phyloP scores from a whole-genome alignment of 345 rosid genomes.

The Abelmoschus esculentus region DNA sequence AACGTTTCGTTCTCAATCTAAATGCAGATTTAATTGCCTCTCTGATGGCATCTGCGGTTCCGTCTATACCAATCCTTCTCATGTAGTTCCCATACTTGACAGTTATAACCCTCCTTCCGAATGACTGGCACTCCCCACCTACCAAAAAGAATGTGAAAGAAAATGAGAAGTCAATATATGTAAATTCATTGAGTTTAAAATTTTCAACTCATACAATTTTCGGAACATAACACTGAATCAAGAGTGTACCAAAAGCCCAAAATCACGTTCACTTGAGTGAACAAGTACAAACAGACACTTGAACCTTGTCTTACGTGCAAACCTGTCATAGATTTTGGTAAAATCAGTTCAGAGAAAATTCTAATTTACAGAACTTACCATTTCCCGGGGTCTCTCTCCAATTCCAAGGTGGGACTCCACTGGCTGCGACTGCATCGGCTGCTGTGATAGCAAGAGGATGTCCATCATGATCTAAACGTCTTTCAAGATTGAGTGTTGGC shows the following conservation, averaged over 20 bases:
- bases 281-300: neutral
- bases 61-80: constrained; percentile 91
- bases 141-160: constrained; percentile 11
- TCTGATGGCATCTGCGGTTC: constrained; percentile 78
- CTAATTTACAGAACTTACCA: constrained; percentile 24
- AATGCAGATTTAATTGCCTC: constrained; percentile 82
- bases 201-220: constrained; percentile 7
- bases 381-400: constrained; percentile 95
- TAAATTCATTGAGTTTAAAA: neutral
- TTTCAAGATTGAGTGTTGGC: constrained; percentile 84
- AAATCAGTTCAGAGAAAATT: neutral
- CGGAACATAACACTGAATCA: neutral
- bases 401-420: constrained; percentile 96
- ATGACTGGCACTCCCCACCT: constrained; percentile 73
- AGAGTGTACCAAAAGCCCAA: neutral
- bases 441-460: constrained; percentile 86
- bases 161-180: neutral
- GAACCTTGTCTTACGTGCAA: constrained; percentile 1
- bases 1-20: constrained; percentile 75
- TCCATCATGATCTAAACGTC: constrained; percentile 92
- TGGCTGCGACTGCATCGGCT: constrained; percentile 75
- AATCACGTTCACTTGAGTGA: neutral
- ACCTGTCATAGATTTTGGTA: neutral
- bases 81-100: constrained; percentile 89
- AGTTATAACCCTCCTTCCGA: constrained; percentile 80